phyloP scores from a whole-genome alignment of 139 green algal species.

The Coelastrella sp. region DNA sequence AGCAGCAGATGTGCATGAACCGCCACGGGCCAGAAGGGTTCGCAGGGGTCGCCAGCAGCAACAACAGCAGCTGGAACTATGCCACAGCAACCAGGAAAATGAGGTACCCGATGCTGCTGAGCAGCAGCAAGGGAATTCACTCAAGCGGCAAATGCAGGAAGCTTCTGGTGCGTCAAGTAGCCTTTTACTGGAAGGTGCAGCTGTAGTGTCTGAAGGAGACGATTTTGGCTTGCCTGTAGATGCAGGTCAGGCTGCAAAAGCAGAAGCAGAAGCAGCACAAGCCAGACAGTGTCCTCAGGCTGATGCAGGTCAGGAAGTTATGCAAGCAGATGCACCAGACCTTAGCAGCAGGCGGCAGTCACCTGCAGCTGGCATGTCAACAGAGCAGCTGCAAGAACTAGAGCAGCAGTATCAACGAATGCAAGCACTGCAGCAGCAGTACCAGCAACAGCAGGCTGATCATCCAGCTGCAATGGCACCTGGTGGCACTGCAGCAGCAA shows the following conservation, averaged over 20 bases:
- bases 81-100: neutral
- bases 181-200: too few relatives aligned
- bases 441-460: neutral
- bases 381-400: neutral
- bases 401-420: neutral
- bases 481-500: neutral
- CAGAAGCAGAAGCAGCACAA: constrained; percentile 17
- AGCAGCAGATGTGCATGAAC: neutral
- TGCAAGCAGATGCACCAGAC: neutral
- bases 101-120: neutral
- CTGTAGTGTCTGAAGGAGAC: neutral
- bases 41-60: neutral
- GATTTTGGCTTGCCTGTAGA: neutral
- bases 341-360: neutral
- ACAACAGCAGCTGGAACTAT: neutral
- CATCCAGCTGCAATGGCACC: neutral
- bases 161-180: neutral
- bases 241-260: neutral
- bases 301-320: neutral
- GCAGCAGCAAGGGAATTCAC: neutral
- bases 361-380: neutral
- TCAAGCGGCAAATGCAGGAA: neutral
- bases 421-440: neutral
- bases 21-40: too few relatives aligned
- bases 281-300: neutral